Evolutionary conservation across 306 rosid species (phyloP).

Genomic region (Biancaea sappan): DNA sequence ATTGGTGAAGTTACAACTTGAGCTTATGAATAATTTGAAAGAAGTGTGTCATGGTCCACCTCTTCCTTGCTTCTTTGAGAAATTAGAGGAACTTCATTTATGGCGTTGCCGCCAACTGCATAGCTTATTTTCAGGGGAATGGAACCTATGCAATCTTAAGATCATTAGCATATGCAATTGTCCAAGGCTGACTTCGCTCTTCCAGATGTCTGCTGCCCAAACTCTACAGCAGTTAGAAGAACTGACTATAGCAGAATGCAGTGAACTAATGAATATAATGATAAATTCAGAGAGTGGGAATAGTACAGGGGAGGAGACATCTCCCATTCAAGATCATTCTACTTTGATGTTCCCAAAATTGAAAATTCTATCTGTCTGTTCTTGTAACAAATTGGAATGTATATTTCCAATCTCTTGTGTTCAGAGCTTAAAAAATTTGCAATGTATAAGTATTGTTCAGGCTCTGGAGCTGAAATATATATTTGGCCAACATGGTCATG

Average conservation of each 20-base stretch:
- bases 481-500: background rate
- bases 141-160: background rate
- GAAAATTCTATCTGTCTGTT: background rate
- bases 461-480: background rate
- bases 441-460: background rate
- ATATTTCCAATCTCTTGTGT: background rate
- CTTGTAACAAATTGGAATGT: background rate
- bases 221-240: background rate
- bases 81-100: background rate
- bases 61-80: background rate
- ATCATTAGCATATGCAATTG: background rate
- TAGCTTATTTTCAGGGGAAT: background rate
- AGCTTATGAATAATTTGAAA: background rate
- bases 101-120: background rate
- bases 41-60: background rate
- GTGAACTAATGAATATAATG: background rate
- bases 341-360: background rate
- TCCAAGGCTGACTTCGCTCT: background rate
- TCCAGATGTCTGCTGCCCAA: background rate
- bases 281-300: background rate
- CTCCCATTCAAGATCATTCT: background rate
- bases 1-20: background rate
- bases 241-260: background rate
- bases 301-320: background rate
- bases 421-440: background rate